Percentiles rank a stretch among this genome's conserved stretches.
phyloP scores from a whole-genome alignment of 179 eudicot genomes.

The Spergularia azorica region DNA sequence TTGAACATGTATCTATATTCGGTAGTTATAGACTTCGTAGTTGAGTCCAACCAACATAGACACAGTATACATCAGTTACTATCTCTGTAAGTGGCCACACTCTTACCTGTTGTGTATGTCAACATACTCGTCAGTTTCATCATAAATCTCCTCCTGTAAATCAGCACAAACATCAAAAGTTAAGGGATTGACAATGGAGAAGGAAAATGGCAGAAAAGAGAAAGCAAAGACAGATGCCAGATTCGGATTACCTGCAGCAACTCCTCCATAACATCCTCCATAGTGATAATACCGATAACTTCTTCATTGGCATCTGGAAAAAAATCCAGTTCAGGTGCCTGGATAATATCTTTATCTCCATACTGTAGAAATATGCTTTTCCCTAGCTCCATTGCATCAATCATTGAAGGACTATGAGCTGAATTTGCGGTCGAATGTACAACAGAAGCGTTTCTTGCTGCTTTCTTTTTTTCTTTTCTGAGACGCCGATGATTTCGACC shows the following conservation, averaged over 20 bases:
- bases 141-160: conserved; percentile 47
- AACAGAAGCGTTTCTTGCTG: conserved; percentile 23
- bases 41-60: background rate
- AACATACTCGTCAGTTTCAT: conserved; percentile 49
- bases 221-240: background rate
- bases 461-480: conserved; percentile 27
- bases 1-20: background rate
- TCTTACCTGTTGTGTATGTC: conserved; percentile 49
- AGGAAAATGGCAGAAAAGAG: background rate
- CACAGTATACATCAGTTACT: background rate
- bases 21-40: background rate
- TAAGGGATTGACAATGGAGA: background rate
- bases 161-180: background rate
- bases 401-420: conserved; percentile 24
- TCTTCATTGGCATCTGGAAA: conserved; percentile 44
- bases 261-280: conserved; percentile 86
- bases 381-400: conserved; percentile 30
- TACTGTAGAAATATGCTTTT: conserved; percentile 15
- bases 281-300: conserved; percentile 71
- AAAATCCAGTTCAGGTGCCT: conserved; percentile 30
- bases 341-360: conserved; percentile 23
- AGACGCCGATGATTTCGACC: conserved; percentile 12
- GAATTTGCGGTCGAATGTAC: conserved; percentile 33
- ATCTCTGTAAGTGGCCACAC: background rate
- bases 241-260: conserved; percentile 57